phyloP scores from a whole-genome alignment of 2,329 filamentous ascomycete genomes.

The Cladosporium sp. region DNA sequence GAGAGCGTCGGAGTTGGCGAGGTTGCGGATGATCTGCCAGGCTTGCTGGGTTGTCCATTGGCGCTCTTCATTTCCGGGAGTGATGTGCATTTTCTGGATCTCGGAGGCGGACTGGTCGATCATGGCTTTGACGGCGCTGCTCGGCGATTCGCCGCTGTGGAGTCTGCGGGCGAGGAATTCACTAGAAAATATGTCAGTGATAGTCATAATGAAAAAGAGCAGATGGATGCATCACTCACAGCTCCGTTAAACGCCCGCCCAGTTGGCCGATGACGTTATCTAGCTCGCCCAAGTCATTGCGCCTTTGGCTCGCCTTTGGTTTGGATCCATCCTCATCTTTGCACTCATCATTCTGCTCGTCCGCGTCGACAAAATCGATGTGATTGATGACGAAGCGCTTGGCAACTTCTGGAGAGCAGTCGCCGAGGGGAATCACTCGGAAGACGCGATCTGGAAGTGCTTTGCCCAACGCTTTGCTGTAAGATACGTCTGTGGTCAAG shows the following conservation, averaged over 20 bases:
- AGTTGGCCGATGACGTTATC: conserved; percentile 79
- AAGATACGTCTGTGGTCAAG: conserved; percentile 85
- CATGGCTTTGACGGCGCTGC: conserved; percentile 81
- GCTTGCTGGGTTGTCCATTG: conserved; percentile 84
- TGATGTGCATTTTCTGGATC: conserved; percentile 89
- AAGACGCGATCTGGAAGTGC: conserved; percentile 90
- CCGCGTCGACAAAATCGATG: conserved; percentile 54
- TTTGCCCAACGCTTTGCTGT: conserved; percentile 82
- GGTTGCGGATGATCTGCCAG: conserved; percentile 80
- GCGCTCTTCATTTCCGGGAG: conserved; percentile 60
- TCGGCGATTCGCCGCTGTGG: conserved; percentile 80
- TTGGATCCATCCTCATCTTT: conserved; percentile 45
- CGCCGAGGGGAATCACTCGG: conserved; percentile 79
- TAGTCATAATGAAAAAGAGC: no score
- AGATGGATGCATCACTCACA: conserved; percentile 42
- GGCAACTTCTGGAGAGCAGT: conserved; percentile 79
- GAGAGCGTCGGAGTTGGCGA: conserved; percentile 70
- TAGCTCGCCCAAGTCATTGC: conserved; percentile 67
- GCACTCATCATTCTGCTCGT: conserved; percentile 36
- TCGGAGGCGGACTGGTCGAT: conserved; percentile 86
- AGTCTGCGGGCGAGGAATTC: conserved; percentile 91
- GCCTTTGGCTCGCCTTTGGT: conserved; percentile 50
- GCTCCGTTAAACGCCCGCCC: conserved; percentile 89
- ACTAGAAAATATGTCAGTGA: not conserved
- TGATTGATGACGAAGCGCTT: conserved; percentile 89